These are phyloP conservation scores for Populus tremula DNA, from an alignment of 345 rosid species.

Conservation along the genomic window DNA sequence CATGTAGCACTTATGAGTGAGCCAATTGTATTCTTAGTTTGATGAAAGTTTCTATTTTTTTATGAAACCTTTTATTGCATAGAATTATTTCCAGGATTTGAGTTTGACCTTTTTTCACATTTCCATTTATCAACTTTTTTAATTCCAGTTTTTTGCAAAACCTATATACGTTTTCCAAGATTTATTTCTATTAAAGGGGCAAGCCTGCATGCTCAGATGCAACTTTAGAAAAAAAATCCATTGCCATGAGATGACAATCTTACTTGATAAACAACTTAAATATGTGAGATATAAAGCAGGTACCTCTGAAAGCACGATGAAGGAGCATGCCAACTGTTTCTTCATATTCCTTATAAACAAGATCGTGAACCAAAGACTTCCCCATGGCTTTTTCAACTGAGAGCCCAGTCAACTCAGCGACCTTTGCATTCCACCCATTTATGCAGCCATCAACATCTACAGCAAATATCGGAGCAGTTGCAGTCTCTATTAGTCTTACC, in stretches of 20 bases:
- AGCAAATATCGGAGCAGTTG: slow-evolving; percentile 97
- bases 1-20: neutral
- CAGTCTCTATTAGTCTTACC: slow-evolving; percentile 97
- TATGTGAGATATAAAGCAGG: slow-evolving; percentile 14
- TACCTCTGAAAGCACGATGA: slow-evolving; percentile 75
- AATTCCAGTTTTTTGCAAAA: neutral
- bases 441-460: slow-evolving; percentile 75
- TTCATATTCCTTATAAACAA: slow-evolving; percentile 70
- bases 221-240: neutral
- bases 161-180: neutral
- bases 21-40: neutral
- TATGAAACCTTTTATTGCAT: neutral
- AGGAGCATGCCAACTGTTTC: slow-evolving; percentile 75
- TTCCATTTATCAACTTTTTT: neutral
- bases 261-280: neutral
- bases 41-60: neutral
- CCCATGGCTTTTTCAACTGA: slow-evolving; percentile 95
- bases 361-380: slow-evolving; percentile 78
- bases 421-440: slow-evolving; percentile 97
- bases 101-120: neutral
- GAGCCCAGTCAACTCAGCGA: slow-evolving; percentile 83
- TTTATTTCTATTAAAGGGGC: slow-evolving; percentile 1
- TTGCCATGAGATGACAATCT: neutral
- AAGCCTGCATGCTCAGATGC: slow-evolving; percentile 7
- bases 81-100: neutral